Conservation (phyloP, 768 basidiomycete species). For the Tylopilus balloui region DNA sequence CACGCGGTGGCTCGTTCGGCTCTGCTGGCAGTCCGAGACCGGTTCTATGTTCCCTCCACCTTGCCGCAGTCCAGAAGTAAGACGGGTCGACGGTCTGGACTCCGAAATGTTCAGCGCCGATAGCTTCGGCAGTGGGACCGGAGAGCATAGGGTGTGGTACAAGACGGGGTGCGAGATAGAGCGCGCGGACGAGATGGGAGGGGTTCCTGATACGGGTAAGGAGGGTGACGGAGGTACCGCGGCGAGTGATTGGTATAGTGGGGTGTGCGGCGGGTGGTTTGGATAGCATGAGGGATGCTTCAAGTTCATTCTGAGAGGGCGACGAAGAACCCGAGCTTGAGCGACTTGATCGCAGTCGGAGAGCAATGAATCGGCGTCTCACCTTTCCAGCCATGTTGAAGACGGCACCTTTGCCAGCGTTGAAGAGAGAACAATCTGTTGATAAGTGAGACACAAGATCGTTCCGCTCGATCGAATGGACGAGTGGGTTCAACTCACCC, state of each 20-base stretch:
- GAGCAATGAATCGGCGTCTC: background rate
- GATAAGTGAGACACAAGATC: background rate
- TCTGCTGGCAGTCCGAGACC: constrained; percentile 72
- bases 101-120: constrained; percentile 51
- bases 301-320: constrained; percentile 65
- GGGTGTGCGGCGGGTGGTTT: constrained; percentile 67
- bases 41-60: constrained; percentile 75
- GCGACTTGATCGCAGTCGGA: background rate
- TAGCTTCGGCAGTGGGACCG: constrained; percentile 55
- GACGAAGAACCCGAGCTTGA: background rate
- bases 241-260: constrained; percentile 51
- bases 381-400: constrained; percentile 81
- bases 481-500: constrained; percentile 37
- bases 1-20: constrained; percentile 38
- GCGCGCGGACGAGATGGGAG: constrained; percentile 59
- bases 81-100: constrained; percentile 61
- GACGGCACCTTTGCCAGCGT: constrained; percentile 75
- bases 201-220: constrained; percentile 69
- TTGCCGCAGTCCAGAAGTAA: constrained; percentile 70
- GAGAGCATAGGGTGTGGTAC: constrained; percentile 71
- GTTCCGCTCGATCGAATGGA: background rate
- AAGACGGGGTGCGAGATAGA: constrained; percentile 64
- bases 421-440: constrained; percentile 73
- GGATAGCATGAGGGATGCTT: constrained; percentile 77
- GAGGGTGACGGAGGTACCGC: constrained; percentile 62